Base-by-base conservation (phyloP, 23 red algal genomes). In the Agarophyton chilense region DNA sequence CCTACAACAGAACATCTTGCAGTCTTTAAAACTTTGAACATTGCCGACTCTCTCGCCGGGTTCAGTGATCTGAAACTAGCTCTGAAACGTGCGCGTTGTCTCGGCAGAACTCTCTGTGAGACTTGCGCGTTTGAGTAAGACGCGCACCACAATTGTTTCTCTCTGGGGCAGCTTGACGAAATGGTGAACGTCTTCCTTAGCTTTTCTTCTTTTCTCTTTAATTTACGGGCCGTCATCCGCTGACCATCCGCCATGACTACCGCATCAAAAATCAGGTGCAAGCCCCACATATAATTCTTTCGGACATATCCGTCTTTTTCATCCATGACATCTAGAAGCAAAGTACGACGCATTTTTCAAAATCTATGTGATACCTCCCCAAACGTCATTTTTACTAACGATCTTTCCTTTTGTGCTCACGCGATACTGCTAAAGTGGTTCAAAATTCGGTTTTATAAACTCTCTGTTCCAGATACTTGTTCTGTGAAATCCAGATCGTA, bases 401-500 rank as follows among this genome's bases (percentile, higher is more conserved):
- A 13, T 32, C 19, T 62, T 6, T 9, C 46, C 39, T 17, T 32
- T 32, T 9, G 8, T 62, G 9, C 28, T 19, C 19, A 13, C 6
- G 10, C 58, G 38, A 33, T 57, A 55, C 28, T 0, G 12, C 35
- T 58, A 0, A n/a, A 0, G 53, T 1, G 52, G 78, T 0, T 26
- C 54, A 35, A 82, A 38, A 36, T 4, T 58, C 19, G 78, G 18
- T 41, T 36, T 28, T 22, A 54, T 0, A 17, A 65, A 54, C 33
- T 63, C 17, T 19, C 17, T 50, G 41, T 82, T 22, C 78, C 78
- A 62, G 29, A 61, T 82, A 0, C 1, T 24, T 16, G 22, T 82
- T 82, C 1, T 82, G 22, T 58, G 38, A 61, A 82, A 82, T 18
- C 54, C 52, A 39, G 49, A 58, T 24, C 49, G 34, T 61, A 82